Base-by-base conservation (phyloP, 108 stramenopile species). In the Cyclotella baltica region DNA sequence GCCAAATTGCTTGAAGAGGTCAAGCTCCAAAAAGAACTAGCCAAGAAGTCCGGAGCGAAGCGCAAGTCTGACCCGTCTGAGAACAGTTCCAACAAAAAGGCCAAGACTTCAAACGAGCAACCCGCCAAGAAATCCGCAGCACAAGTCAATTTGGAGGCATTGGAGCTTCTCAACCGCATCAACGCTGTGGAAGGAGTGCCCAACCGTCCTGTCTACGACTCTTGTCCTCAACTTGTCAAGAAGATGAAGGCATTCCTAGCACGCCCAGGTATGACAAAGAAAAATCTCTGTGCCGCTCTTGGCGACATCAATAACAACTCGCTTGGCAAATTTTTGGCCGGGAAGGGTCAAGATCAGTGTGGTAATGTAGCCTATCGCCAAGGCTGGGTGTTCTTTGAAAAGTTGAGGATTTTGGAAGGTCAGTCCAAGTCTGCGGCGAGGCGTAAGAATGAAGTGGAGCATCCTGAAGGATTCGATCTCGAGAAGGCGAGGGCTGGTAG, bases 311-410 rank as follows among this genome's bases (percentile, higher is more conserved):
- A 85, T 23, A 30, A 13, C 20, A 72, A 81, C 70, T 77, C 79
- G 28, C 70, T 85, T 27, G 20, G 15, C 23, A 38, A 23, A 6
- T 85, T 81, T 18, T 38, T 85, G 13, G 20, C 52, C 2, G 80
- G 73, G 20, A 81, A 81, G 29, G 51, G 80, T 19, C 84, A 85
- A 55, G 80, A 85, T 57, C 80, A 81, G 56, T 77, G 76, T 58
- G 84, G 70, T 19, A 81, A 81, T 33, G 47, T 75, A 8, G 70
- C 78, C 0, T 85, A 81, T 70, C 58, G 55, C 23, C n/a, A 13
- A 6, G 84, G 62, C 1, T 85, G 68, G 20, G 64, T 65, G 28
- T 85, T 85, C 71, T 77, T 85, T 68, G 84, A 85, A 46, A 85
- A 85, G 57, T 56, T 72, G 55, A 70, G 84, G 51, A 63, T 83